These are phyloP conservation scores for Poronia punctata DNA, from an alignment of 495 filamentous ascomycete species.

Conservation along the genomic window DNA sequence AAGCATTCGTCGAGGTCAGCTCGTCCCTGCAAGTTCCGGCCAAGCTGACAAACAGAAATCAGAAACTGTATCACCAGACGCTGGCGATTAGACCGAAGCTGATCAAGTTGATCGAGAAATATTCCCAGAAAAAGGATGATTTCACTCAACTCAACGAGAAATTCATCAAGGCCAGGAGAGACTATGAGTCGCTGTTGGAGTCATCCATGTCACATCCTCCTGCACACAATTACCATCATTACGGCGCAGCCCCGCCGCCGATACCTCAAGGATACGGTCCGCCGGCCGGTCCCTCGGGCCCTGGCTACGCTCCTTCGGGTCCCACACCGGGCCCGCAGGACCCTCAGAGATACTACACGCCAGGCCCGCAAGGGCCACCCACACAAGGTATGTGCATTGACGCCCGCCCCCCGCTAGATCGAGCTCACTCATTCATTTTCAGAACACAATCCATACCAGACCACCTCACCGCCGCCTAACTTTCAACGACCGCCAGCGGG, in stretches of 20 bases:
- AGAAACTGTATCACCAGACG: constrained; percentile 88
- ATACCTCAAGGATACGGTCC: constrained; percentile 57
- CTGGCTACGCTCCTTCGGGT: constrained; percentile 38
- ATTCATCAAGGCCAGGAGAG: constrained; percentile 95
- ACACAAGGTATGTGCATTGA: constrained; percentile 27
- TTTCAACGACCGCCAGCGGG: constrained; percentile 36
- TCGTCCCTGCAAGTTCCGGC: not conserved
- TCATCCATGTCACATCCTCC: constrained; percentile 86
- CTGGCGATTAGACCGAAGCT: constrained; percentile 91
- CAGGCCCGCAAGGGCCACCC: constrained; percentile 33
- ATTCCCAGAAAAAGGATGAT: constrained; percentile 99
- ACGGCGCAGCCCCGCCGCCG: constrained; percentile 53
- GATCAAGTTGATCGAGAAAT: constrained; percentile 97
- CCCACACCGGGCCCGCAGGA: constrained; percentile 50
- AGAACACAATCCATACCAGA: constrained; percentile 35
- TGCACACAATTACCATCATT: constrained; percentile 59
- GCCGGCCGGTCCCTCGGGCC: constrained; percentile 30
- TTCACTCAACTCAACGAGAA: constrained; percentile 98
- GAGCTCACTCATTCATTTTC: constrained; percentile 22
- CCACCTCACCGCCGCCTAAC: constrained; percentile 40
- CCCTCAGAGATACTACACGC: constrained; percentile 65
- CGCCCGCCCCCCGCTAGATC: constrained; percentile 8
- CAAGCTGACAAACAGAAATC: no score
- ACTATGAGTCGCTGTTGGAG: constrained; percentile 93
- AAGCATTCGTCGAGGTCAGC: no score